phyloP scores from a whole-genome alignment of 495 filamentous ascomycete genomes.

The Evernia prunastri region DNA sequence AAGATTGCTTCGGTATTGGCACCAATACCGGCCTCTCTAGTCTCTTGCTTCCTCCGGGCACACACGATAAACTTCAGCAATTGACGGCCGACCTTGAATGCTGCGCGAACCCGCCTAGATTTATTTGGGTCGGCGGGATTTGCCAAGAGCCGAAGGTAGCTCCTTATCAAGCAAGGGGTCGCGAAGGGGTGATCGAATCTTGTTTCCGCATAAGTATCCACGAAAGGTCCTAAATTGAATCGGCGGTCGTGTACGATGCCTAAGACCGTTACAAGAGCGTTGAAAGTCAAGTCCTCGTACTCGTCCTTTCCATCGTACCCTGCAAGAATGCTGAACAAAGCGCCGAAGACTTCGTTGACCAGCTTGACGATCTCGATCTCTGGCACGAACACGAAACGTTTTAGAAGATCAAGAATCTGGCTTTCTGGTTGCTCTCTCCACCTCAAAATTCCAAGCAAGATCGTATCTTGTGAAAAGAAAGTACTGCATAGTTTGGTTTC shows the following conservation, averaged over 20 bases:
- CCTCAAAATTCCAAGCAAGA: constrained; percentile 72
- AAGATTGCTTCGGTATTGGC: constrained; percentile 75
- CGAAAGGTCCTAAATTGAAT: constrained; percentile 83
- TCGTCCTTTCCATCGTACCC: constrained; percentile 85
- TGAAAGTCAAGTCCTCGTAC: constrained; percentile 88
- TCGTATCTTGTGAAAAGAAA: constrained; percentile 87
- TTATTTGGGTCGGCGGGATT: constrained; percentile 73
- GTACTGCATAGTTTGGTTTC: constrained; percentile 95
- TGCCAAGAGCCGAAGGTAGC: constrained; percentile 73
- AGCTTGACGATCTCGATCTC: constrained; percentile 98
- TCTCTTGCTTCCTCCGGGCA: constrained; percentile 77
- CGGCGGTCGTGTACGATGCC: constrained; percentile 91
- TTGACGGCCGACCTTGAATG: constrained; percentile 90
- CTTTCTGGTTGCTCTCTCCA: constrained; percentile 72
- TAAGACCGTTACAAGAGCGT: constrained; percentile 78
- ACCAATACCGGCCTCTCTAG: constrained; percentile 82
- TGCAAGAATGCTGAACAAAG: constrained; percentile 83
- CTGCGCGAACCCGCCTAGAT: constrained; percentile 76
- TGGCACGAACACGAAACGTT: constrained; percentile 82
- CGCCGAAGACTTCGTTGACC: constrained; percentile 81
- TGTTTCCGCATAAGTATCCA: constrained; percentile 84
- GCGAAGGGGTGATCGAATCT: constrained; percentile 92
- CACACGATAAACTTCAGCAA: constrained; percentile 93
- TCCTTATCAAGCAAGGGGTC: constrained; percentile 82
- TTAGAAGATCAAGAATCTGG: constrained; percentile 65